Percentiles rank a stretch among this genome's conserved stretches.
phyloP scores from a whole-genome alignment of 2,329 filamentous ascomycete species.

The Neurospora sp. region DNA sequence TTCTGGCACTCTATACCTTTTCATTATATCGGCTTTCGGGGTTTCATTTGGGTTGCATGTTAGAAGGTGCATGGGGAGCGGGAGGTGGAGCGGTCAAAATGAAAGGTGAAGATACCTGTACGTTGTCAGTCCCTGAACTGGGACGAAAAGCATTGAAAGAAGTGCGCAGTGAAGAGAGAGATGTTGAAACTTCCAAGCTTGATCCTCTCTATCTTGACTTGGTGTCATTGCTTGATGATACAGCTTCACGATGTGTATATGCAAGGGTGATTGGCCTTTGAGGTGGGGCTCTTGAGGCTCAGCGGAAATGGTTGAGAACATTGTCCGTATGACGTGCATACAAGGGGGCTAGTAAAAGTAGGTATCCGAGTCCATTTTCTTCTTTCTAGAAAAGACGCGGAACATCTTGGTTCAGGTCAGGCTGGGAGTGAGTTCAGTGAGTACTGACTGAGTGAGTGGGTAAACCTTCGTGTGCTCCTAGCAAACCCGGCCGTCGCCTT shows the following conservation, averaged over 20 bases:
- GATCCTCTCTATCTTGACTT: neutral
- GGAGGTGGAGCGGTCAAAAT: neutral
- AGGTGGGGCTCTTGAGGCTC: neutral
- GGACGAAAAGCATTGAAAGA: neutral
- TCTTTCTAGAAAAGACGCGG: neutral
- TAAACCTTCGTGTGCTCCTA: neutral
- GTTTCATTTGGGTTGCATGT: neutral
- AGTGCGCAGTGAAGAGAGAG: neutral
- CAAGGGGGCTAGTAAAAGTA: neutral
- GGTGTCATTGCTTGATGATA: neutral
- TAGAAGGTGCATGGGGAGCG: neutral
- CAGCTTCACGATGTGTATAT: neutral
- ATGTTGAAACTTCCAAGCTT: neutral
- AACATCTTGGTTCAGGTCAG: neutral
- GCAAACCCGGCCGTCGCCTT: neutral
- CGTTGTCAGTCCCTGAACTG: neutral
- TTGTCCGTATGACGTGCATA: neutral
- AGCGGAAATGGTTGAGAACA: neutral
- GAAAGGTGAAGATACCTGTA: neutral
- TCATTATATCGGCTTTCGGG: neutral
- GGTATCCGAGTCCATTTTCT: neutral
- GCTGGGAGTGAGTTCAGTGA: neutral
- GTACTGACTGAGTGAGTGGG: neutral
- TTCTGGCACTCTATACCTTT: neutral
- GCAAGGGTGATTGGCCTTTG: neutral